Conservation (phyloP, 2,329 filamentous ascomycete species). For the Saccharata proteae region DNA sequence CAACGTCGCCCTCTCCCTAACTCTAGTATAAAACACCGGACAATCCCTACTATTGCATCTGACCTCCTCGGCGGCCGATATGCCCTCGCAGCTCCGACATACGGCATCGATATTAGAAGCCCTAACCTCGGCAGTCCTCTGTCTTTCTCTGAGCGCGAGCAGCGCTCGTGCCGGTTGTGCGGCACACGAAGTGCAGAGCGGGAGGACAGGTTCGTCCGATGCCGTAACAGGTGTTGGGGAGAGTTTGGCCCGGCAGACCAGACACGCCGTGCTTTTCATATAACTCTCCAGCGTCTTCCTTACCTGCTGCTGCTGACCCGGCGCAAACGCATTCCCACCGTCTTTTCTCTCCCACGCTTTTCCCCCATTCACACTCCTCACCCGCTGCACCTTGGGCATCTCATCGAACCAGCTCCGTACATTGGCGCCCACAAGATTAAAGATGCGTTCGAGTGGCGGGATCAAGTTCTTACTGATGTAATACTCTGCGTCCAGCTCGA, state of each 20-base stretch:
- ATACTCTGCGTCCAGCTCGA: constrained; percentile 83
- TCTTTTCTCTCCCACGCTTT: constrained; percentile 9
- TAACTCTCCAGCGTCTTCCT: constrained; percentile 87
- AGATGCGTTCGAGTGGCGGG: constrained; percentile 87
- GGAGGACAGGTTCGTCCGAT: constrained; percentile 17
- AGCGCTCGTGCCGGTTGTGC: constrained; percentile 47
- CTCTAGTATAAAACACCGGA: constrained; percentile 74
- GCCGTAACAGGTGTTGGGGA: constrained; percentile 19
- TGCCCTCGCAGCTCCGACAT: constrained; percentile 68
- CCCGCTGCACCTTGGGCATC: constrained; percentile 81
- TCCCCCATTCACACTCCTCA: constrained; percentile 45
- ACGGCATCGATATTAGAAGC: constrained; percentile 53
- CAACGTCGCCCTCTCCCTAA: constrained; percentile 40
- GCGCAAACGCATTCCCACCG: constrained; percentile 3
- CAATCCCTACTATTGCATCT: constrained; percentile 84
- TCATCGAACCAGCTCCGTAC: constrained; percentile 88
- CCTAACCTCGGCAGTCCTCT: constrained; percentile 52
- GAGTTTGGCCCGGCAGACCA: constrained; percentile 58
- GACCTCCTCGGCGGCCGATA: constrained; percentile 65
- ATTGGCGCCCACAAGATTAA: constrained; percentile 89
- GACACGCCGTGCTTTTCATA: constrained; percentile 67
- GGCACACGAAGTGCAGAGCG: constrained; percentile 49
- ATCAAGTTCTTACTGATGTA: constrained; percentile 96
- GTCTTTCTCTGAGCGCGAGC: constrained; percentile 47
- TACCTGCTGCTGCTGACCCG: constrained; percentile 5